These are phyloP conservation scores for Crithidia fasciculata DNA, from an alignment of 208 protist species.

Conservation along the genomic window DNA sequence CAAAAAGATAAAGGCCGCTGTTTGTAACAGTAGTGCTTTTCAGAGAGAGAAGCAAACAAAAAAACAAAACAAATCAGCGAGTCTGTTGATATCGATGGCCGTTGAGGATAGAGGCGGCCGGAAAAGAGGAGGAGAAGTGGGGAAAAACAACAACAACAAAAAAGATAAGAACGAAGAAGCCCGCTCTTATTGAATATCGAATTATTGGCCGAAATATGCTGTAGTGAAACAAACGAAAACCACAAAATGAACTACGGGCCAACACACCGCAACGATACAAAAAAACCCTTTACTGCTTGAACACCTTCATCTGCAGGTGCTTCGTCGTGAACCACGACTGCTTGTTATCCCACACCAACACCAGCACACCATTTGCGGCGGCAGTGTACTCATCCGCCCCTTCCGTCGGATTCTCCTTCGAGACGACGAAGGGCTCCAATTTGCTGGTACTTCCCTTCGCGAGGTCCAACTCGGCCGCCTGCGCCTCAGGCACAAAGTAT, in stretches of 20 bases:
- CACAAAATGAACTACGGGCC: too few relatives aligned
- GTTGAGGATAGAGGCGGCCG: too few relatives aligned
- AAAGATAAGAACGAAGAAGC: too few relatives aligned
- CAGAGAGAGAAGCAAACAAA: not conserved
- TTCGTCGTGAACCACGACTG: slow-evolving; percentile 41
- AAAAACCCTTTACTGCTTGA: slow-evolving; percentile 23
- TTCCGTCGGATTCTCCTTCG: slow-evolving; percentile 27
- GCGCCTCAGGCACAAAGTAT: not conserved
- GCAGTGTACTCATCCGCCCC: slow-evolving; percentile 36
- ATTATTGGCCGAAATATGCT: too few relatives aligned
- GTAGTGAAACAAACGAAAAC: not conserved
- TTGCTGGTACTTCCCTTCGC: not conserved
- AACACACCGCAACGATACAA: too few relatives aligned
- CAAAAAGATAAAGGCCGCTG: not conserved
- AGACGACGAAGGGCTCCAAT: slow-evolving; percentile 25
- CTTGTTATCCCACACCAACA: slow-evolving; percentile 60
- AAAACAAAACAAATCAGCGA: not conserved
- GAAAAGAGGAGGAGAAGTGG: too few relatives aligned
- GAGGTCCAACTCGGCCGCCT: not conserved
- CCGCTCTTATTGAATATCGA: too few relatives aligned
- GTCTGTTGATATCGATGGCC: too few relatives aligned
- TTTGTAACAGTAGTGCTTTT: too few relatives aligned
- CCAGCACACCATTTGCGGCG: slow-evolving; percentile 36
- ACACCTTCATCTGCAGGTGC: slow-evolving; percentile 53
- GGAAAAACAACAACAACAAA: too few relatives aligned